These are phyloP conservation scores for Xerocomellus chrysenteron DNA, from an alignment of 768 basidiomycete species.

Conservation along the genomic window DNA sequence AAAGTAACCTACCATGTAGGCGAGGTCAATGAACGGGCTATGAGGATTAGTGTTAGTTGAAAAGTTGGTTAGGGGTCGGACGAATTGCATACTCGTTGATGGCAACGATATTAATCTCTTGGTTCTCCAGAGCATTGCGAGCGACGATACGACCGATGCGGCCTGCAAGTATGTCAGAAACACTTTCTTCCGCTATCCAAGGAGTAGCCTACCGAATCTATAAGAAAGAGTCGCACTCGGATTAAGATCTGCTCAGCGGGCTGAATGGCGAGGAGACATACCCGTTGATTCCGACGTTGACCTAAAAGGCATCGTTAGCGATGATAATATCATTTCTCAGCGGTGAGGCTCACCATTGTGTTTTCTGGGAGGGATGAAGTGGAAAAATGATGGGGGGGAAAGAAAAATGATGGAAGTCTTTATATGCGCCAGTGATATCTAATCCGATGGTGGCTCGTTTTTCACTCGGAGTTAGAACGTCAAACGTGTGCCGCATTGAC, in stretches of 20 bases:
- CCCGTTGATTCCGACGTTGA: slow-evolving; percentile 98
- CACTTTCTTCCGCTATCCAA: background rate
- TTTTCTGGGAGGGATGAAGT: slow-evolving; percentile 5
- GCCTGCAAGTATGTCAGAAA: slow-evolving; percentile 45
- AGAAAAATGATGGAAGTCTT: slow-evolving; percentile 9
- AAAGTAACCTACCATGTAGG: slow-evolving; percentile 78
- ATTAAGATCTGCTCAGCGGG: slow-evolving; percentile 14
- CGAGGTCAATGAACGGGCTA: slow-evolving; percentile 95
- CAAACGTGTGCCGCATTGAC: slow-evolving; percentile 7
- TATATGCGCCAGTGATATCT: slow-evolving; percentile 27
- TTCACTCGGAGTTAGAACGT: slow-evolving; percentile 28
- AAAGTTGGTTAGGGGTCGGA: background rate
- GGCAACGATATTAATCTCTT: slow-evolving; percentile 83
- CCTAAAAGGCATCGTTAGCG: slow-evolving; percentile 30
- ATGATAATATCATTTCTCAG: background rate
- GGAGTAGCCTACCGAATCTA: slow-evolving; percentile 65
- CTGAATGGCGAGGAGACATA: slow-evolving; percentile 38
- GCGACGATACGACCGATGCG: slow-evolving; percentile 99
- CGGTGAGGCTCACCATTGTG: slow-evolving; percentile 26
- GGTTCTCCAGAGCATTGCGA: slow-evolving; percentile 83
- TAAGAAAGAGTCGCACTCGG: slow-evolving; percentile 5
- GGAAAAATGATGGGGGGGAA: background rate
- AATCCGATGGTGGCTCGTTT: slow-evolving; percentile 23
- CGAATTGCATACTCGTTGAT: slow-evolving; percentile 79
- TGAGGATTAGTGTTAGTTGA: slow-evolving; percentile 2